Percentiles rank a stretch among this genome's conserved stretches.
Conservation (phyloP, 768 basidiomycete genomes). For the Tylopilus vinaceipallidus region DNA sequence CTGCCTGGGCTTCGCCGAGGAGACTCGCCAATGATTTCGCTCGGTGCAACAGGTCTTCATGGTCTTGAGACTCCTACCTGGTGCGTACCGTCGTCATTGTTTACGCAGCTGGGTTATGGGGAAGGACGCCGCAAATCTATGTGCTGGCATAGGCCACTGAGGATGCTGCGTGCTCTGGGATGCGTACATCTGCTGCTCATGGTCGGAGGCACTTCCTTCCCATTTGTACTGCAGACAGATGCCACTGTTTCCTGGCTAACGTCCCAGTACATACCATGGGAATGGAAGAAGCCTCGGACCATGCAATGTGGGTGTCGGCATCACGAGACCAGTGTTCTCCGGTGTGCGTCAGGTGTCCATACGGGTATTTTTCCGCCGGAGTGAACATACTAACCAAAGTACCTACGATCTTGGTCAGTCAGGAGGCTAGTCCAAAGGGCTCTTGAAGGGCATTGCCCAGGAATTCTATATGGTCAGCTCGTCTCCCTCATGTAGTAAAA, state of each 20-base stretch:
- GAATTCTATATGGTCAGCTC: constrained; percentile 1
- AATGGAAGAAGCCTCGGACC: constrained; percentile 52
- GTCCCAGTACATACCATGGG: constrained; percentile 51
- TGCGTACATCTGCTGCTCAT: constrained; percentile 30
- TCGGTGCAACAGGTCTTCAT: background rate
- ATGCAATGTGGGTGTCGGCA: constrained; percentile 29
- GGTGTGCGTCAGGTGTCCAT: background rate
- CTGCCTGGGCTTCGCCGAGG: constrained; percentile 1
- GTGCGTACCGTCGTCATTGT: constrained; percentile 15
- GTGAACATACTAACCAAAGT: constrained; percentile 5
- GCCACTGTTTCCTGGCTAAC: constrained; percentile 30
- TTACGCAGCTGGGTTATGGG: constrained; percentile 20
- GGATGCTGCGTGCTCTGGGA: constrained; percentile 19
- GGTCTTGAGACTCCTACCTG: background rate
- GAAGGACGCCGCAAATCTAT: background rate
- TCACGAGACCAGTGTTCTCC: constrained; percentile 23
- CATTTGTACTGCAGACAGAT: constrained; percentile 34
- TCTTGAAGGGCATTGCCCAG: background rate
- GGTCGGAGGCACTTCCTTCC: constrained; percentile 37
- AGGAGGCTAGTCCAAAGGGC: constrained; percentile 12
- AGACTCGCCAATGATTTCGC: background rate
- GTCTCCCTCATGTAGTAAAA: background rate
- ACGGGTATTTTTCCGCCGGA: background rate
- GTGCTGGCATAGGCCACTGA: background rate
- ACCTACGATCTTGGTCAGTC: no score